Percentiles rank a stretch among this genome's conserved stretches.
Evolutionary conservation across 495 filamentous ascomycete genomes (phyloP).

Genomic region (Hypomontagnella submonticulosa): DNA sequence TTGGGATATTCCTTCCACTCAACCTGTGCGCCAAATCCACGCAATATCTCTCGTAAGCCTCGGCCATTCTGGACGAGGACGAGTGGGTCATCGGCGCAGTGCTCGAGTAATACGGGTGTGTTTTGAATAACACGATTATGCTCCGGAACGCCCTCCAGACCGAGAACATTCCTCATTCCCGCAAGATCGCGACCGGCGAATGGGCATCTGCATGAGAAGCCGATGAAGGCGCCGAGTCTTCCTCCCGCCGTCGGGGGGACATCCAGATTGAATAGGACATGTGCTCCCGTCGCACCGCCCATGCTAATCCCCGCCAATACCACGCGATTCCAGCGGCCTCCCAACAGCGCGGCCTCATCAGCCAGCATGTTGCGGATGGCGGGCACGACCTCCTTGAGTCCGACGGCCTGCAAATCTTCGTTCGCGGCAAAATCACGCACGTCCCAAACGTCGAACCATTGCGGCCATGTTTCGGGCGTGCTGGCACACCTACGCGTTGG

Average conservation of each 20-base stretch:
- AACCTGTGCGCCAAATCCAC: conserved; percentile 55
- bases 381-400: conserved; percentile 48
- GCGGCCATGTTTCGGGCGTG: conserved; percentile 50
- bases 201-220: conserved; percentile 67
- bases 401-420: conserved; percentile 51
- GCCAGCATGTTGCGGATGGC: conserved; percentile 35
- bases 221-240: conserved; percentile 58
- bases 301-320: conserved; percentile 51
- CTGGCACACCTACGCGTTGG: conserved; percentile 53
- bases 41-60: conserved; percentile 52
- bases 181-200: conserved; percentile 51
- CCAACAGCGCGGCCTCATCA: conserved; percentile 45
- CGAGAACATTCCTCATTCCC: conserved; percentile 44
- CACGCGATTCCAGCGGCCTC: conserved; percentile 50
- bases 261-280: conserved; percentile 55
- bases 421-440: conserved; percentile 45
- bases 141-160: conserved; percentile 25
- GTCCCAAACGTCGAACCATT: conserved; percentile 58
- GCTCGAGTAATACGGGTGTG: conserved; percentile 64
- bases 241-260: conserved; percentile 23
- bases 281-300: conserved; percentile 58
- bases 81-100: conserved; percentile 63
- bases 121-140: conserved; percentile 36
- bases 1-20: conserved; percentile 63
- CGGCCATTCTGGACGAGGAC: conserved; percentile 58